Evolutionary conservation across 208 protist species (phyloP).

Genomic region (Leishmania amazonensis): DNA sequence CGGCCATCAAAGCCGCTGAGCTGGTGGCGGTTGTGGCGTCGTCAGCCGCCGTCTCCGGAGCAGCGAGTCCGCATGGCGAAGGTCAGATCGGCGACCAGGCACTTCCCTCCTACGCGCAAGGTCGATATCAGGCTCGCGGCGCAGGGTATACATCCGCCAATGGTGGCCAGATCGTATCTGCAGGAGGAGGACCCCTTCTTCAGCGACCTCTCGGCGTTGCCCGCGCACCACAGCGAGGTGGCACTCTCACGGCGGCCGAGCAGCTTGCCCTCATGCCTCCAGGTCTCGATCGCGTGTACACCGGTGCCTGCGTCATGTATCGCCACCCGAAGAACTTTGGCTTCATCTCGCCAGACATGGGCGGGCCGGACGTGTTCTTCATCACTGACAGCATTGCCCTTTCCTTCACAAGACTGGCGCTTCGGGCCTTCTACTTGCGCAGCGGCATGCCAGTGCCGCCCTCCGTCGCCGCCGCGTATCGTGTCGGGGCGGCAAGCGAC

Average conservation of each 20-base stretch:
- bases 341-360: slow-evolving; percentile 73
- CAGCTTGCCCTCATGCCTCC: slow-evolving; percentile 74
- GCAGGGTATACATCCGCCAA: neutral
- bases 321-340: slow-evolving; percentile 70
- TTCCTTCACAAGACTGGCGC: slow-evolving; percentile 66
- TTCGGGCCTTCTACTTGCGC: slow-evolving; percentile 47
- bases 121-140: neutral
- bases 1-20: neutral
- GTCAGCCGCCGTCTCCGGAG: slow-evolving; percentile 2
- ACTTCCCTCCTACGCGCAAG: neutral
- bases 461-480: slow-evolving; percentile 19
- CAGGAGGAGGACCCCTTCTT: neutral
- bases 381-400: slow-evolving; percentile 53
- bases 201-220: neutral
- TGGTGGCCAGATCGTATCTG: neutral
- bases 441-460: slow-evolving; percentile 28
- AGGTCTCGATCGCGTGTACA: slow-evolving; percentile 49
- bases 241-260: slow-evolving; percentile 53
- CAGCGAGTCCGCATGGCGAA: neutral
- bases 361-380: slow-evolving; percentile 87
- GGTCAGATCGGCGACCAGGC: neutral
- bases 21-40: neutral
- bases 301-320: slow-evolving; percentile 67
- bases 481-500: neutral
- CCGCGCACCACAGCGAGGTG: slow-evolving; percentile 2